Evolutionary conservation across 2,329 filamentous ascomycete species (phyloP).

Genomic region (Stagonosporopsis tanaceti): DNA sequence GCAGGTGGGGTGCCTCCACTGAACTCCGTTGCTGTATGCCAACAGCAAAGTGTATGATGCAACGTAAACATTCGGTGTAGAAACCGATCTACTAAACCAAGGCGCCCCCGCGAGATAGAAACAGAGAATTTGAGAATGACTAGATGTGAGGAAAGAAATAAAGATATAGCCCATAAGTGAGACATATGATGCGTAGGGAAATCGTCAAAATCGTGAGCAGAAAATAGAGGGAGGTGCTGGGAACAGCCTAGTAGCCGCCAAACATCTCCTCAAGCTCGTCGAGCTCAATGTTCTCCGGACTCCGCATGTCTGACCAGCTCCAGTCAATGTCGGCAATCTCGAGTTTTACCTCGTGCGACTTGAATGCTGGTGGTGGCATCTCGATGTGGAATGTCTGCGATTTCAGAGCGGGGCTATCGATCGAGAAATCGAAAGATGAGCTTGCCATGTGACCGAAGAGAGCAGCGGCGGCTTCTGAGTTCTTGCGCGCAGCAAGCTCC

Average conservation of each 20-base stretch:
- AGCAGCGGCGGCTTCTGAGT: conserved; percentile 58
- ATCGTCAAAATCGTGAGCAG: conserved; percentile 42
- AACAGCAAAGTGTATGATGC: conserved; percentile 37
- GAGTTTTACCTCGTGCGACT: conserved; percentile 45
- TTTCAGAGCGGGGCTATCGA: conserved; percentile 58
- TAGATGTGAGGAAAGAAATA: conserved; percentile 37
- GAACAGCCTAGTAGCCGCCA: conserved; percentile 68
- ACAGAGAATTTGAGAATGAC: conserved; percentile 30
- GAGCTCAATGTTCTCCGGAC: conserved; percentile 87
- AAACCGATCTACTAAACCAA: conserved; percentile 41
- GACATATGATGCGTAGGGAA: conserved; percentile 32
- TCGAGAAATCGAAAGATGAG: conserved; percentile 46
- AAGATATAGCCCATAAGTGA: conserved; percentile 24
- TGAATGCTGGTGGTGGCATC: conserved; percentile 42
- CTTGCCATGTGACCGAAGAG: conserved; percentile 58
- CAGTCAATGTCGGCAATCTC: conserved; percentile 44
- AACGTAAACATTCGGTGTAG: conserved; percentile 39
- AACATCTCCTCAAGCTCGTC: conserved; percentile 92
- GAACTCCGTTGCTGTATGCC: conserved; percentile 20
- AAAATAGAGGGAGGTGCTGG: conserved; percentile 15
- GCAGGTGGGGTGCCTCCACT: conserved; percentile 23
- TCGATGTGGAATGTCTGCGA: conserved; percentile 45
- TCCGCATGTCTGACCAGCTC: conserved; percentile 61
- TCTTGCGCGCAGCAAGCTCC: conserved; percentile 59
- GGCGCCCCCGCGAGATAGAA: conserved; percentile 27